These are phyloP conservation scores for Schizochytrium sp. DNA, from an alignment of 108 stramenopile genomes.

Conservation along the genomic window DNA sequence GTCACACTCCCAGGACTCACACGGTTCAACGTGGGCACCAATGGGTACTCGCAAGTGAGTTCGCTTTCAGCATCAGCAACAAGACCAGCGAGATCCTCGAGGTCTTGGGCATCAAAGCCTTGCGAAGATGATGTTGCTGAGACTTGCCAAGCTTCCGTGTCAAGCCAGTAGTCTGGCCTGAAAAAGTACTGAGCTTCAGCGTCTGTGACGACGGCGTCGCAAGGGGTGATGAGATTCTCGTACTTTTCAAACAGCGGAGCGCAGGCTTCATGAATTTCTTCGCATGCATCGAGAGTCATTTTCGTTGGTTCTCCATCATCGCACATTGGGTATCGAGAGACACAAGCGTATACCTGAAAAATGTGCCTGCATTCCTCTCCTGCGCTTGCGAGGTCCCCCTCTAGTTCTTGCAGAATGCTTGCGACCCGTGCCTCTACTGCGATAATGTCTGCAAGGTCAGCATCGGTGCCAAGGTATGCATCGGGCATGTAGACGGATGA, in stretches of 20 bases:
- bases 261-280: not conserved
- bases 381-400: not conserved
- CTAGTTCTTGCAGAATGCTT: not conserved
- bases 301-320: not conserved
- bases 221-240: not conserved
- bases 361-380: not conserved
- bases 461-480: not conserved
- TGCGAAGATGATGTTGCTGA: not conserved
- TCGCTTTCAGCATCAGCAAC: not conserved
- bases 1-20: not conserved
- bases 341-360: not conserved
- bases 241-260: not conserved
- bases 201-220: not conserved
- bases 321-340: not conserved
- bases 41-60: not conserved
- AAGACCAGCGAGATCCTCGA: not conserved
- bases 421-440: not conserved
- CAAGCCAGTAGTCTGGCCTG: not conserved
- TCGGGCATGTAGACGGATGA: not conserved
- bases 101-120: not conserved
- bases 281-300: not conserved
- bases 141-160: not conserved
- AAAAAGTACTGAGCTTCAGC: not conserved
- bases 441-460: not conserved
- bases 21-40: not conserved